Evolutionary conservation across 768 basidiomycete species (phyloP), one percentile per base, ranked within the genome.

Genomic region (Plicaturopsis crispa): DNA sequence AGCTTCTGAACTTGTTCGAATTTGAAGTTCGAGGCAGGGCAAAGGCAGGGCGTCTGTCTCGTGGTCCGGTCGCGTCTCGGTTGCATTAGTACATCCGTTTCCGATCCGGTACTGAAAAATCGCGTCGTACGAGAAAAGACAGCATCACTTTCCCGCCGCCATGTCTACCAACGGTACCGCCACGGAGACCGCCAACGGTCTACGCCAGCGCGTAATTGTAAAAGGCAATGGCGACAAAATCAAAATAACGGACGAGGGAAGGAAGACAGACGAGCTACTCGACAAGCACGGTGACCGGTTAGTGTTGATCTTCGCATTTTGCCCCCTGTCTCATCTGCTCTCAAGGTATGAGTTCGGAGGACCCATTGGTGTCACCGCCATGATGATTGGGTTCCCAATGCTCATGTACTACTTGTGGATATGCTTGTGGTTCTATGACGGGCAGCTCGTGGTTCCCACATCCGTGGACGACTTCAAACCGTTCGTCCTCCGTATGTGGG

Each of bases 341-440:
- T 45, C 12, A 47, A 93, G 90, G 24, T 94, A 87, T 65, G 93
- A 99, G 60, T 99, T 99, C 53, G 94, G 96, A 46, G 94, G 94
- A 3, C 92, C 94, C 30, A 72, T 72, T 62, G 96, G 94, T 32
- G 91, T 93, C 19, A 59, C 78, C 8, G 85, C 84, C 10, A 98
- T 99, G 65, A 98, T 99, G 85, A 69, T 80, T 14, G 82, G 85
- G 33, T 99, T 99, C 56, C 96, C 96, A 0, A 59, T 84, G 18
- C 72, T 98, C 44, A 98, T 99, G 92, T 99, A 96, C 61, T 99
- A 98, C 66, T 75, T 98, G 45, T 97, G 91, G 90, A 89, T 89
- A 42, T 99, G 96, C 54, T 73, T 97, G 24, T 89, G 84, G 79
- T 94, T 93, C 61, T 92, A 97, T 55, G 84, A 96, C 47, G 96